phyloP scores from a whole-genome alignment of 2,329 filamentous ascomycete species.

The Arthrobotrys megalospora region DNA sequence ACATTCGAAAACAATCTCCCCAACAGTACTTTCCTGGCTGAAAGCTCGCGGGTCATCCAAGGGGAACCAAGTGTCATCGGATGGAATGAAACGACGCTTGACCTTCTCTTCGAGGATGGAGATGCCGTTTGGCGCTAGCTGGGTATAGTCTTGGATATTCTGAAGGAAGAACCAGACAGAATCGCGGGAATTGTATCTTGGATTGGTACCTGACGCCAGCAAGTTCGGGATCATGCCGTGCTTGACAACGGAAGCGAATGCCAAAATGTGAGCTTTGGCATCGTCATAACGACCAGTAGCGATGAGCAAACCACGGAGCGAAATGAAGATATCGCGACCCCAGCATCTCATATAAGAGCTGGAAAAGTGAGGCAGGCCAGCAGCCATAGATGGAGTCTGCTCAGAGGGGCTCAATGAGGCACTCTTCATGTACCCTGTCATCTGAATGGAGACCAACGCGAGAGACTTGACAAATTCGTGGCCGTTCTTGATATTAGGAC shows the following conservation, averaged over 20 bases:
- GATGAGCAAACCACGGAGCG: slow-evolving; percentile 89
- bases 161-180: slow-evolving; percentile 99
- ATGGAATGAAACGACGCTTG: slow-evolving; percentile 88
- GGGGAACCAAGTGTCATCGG: slow-evolving; percentile 95
- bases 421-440: slow-evolving; percentile 87
- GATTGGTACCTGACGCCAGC: slow-evolving; percentile 84
- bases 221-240: slow-evolving; percentile 99
- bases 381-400: slow-evolving; percentile 86
- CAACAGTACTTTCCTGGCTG: slow-evolving; percentile 83
- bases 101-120: slow-evolving; percentile 82
- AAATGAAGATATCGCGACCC: slow-evolving; percentile 98
- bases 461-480: slow-evolving; percentile 91
- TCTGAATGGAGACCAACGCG: slow-evolving; percentile 91
- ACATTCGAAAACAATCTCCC: slow-evolving; percentile 92
- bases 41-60: slow-evolving; percentile 87
- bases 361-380: slow-evolving; percentile 93
- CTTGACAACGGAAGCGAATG: slow-evolving; percentile 95
- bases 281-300: slow-evolving; percentile 90
- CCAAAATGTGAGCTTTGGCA: slow-evolving; percentile 92
- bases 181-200: slow-evolving; percentile 95
- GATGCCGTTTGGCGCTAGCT: slow-evolving; percentile 82
- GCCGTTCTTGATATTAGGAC: slow-evolving; percentile 80
- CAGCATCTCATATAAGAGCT: slow-evolving; percentile 96
- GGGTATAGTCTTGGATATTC: slow-evolving; percentile 92
- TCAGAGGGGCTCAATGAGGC: slow-evolving; percentile 91